phyloP scores from a whole-genome alignment of 2,329 filamentous ascomycete genomes.

The Exutisphaerella laricina region DNA sequence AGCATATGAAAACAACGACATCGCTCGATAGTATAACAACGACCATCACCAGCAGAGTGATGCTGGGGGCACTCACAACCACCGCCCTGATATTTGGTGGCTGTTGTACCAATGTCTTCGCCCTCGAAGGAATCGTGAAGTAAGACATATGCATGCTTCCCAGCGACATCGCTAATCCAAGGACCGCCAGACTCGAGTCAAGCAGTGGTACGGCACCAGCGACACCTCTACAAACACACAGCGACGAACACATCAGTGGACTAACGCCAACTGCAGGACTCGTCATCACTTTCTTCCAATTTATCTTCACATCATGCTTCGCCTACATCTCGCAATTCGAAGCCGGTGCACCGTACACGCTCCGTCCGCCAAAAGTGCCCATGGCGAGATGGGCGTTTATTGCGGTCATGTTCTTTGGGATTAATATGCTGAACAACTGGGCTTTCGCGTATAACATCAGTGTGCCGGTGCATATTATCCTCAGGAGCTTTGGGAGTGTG shows the following conservation, averaged over 20 bases:
- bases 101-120: constrained; percentile 95
- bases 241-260: not conserved
- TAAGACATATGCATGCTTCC: constrained; percentile 44
- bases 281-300: constrained; percentile 48
- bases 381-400: constrained; percentile 81
- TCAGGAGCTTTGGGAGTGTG: constrained; percentile 90
- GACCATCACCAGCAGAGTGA: no score
- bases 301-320: constrained; percentile 58
- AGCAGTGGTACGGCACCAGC: constrained; percentile 59
- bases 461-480: constrained; percentile 92
- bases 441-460: constrained; percentile 97
- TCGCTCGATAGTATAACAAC: no score
- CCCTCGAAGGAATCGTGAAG: constrained; percentile 91
- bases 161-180: constrained; percentile 10
- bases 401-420: constrained; percentile 82
- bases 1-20: no score
- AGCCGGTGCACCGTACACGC: constrained; percentile 60
- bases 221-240: not conserved
- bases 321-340: constrained; percentile 44
- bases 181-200: constrained; percentile 62
- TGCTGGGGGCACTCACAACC: constrained; percentile 47
- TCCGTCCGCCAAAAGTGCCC: constrained; percentile 74
- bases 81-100: constrained; percentile 87
- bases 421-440: constrained; percentile 96
- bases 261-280: no score